Evolutionary conservation across 805 yeast species (phyloP), one percentile per base, ranked within the genome.

Genomic region (Ogataea henricii): DNA sequence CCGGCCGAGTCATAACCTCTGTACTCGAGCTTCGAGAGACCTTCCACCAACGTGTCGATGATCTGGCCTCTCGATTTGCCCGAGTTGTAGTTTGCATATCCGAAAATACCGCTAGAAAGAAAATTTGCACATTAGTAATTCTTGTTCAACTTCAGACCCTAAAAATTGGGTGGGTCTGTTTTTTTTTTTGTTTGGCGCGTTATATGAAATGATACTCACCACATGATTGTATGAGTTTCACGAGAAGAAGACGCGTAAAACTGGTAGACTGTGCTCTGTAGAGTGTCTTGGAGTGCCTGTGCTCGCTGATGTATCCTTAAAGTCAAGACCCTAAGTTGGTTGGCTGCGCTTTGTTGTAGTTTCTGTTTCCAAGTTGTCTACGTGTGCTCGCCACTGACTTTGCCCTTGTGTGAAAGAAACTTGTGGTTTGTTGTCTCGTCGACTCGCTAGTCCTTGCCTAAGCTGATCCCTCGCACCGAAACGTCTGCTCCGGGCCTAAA

Each of bases 1-100:
- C 99, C 99, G 20, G 97, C 86, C 17, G 98, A 91, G 70, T 94
- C 99, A 63, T 94, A 94, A 38, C 99, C 99, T 72, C 99, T 86
- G 73, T 94, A 94, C 70, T 94, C 99, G 62, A 94, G 79, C 64
- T 96, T 83, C 52, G 72, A 74, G 50, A 85, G 76, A 54, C 96
- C 96, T 61, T 90, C 97, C 43, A 92, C 78, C 56, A 94, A 79
- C 50, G 90, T 89, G 68, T 85, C 89, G 54, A 92, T 77, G 69
- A 94, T 90, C 62, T 92, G 97, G 41, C 96, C 97, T 71, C 98
- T 80, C 45, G 90, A 77, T 68, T 83, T 88, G 59, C 90, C 96
- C 49, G 89, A 96, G 66, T 92, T 79, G 69, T 88, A 94, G 79
- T 94, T 94, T 60, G 94, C 91, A 72, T 94, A 94, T 57, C 99